Percentiles rank a stretch among this genome's conserved stretches.
These are phyloP conservation scores for Fusarium chuoi DNA, from an alignment of 2,329 filamentous ascomycete genomes.

Conservation along the genomic window DNA sequence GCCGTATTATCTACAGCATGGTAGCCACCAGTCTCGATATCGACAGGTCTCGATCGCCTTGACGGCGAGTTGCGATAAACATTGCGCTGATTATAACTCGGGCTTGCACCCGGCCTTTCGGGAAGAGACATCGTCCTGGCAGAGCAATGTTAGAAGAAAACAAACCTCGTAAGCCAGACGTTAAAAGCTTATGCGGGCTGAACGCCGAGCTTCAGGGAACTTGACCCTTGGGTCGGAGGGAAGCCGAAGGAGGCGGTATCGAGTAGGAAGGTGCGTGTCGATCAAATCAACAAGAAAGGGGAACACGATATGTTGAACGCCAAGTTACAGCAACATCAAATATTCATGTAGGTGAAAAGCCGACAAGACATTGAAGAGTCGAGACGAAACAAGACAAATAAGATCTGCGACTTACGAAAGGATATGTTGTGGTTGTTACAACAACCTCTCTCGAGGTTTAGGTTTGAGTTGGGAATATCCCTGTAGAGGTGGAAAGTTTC, in stretches of 20 bases:
- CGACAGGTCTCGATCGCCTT: slow-evolving; percentile 71
- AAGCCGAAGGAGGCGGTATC: slow-evolving; percentile 6
- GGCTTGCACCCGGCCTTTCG: slow-evolving; percentile 71
- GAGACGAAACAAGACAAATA: slow-evolving; percentile 10
- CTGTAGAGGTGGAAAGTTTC: slow-evolving; percentile 42
- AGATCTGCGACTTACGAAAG: slow-evolving; percentile 39
- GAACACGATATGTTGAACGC: slow-evolving; percentile 13
- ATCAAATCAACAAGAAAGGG: slow-evolving; percentile 35
- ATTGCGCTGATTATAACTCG: slow-evolving; percentile 69
- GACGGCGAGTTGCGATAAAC: slow-evolving; percentile 75
- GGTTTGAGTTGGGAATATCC: slow-evolving; percentile 41
- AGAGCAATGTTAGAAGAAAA: slow-evolving; percentile 35
- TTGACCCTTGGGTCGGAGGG: slow-evolving; percentile 25
- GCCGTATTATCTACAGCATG: slow-evolving; percentile 53
- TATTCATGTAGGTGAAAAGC: slow-evolving; percentile 1
- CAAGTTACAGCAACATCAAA: slow-evolving; percentile 19
- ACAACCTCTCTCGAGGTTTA: slow-evolving; percentile 38
- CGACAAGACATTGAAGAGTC: neutral
- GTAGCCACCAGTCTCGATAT: slow-evolving; percentile 74
- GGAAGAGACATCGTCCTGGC: slow-evolving; percentile 68
- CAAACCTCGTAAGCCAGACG: neutral
- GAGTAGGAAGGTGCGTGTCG: slow-evolving; percentile 27
- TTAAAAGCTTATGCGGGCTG: slow-evolving; percentile 4
- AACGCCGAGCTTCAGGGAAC: slow-evolving; percentile 14
- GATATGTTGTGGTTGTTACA: slow-evolving; percentile 41